Percentiles rank a stretch among this genome's conserved stretches.
These are phyloP conservation scores for Mortierella sp. DNA, from an alignment of 371 early-diverging fungal genomes.

Conservation along the genomic window DNA sequence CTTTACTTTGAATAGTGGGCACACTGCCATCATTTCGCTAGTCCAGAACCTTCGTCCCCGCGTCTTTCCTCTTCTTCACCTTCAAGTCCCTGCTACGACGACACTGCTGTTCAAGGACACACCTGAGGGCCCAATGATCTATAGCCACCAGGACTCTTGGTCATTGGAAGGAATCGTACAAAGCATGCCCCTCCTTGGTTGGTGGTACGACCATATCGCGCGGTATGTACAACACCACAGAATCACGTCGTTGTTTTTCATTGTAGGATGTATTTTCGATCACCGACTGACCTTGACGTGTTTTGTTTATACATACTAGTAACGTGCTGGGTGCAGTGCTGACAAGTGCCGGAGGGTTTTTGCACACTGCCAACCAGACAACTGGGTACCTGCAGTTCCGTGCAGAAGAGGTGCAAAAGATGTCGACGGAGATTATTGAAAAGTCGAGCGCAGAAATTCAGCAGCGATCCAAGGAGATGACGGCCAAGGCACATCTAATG, in stretches of 20 bases:
- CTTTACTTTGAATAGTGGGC: constrained; percentile 46
- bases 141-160: constrained; percentile 74
- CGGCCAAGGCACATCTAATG: constrained; percentile 46
- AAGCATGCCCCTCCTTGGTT: constrained; percentile 72
- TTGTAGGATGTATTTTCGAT: too few species aligned
- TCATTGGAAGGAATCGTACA: constrained; percentile 73
- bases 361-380: constrained; percentile 66
- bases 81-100: constrained; percentile 68
- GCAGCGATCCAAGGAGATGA: constrained; percentile 53
- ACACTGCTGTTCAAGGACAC: constrained; percentile 67
- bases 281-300: too few species aligned
- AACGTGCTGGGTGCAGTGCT: constrained; percentile 66
- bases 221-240: constrained; percentile 53
- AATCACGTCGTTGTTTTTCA: not conserved
- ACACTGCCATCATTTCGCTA: constrained; percentile 69
- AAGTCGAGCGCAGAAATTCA: constrained; percentile 53
- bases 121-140: constrained; percentile 67
- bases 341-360: constrained; percentile 69
- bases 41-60: constrained; percentile 67
- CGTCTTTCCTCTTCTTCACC: constrained; percentile 61
- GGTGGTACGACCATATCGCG: constrained; percentile 76
- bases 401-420: constrained; percentile 53
- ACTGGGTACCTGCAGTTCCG: constrained; percentile 54
- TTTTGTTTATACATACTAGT: constrained; percentile 1
- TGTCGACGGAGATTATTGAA: constrained; percentile 55